These are phyloP conservation scores for Trypanosoma vivax DNA, from an alignment of 208 protist genomes.

Conservation along the genomic window DNA sequence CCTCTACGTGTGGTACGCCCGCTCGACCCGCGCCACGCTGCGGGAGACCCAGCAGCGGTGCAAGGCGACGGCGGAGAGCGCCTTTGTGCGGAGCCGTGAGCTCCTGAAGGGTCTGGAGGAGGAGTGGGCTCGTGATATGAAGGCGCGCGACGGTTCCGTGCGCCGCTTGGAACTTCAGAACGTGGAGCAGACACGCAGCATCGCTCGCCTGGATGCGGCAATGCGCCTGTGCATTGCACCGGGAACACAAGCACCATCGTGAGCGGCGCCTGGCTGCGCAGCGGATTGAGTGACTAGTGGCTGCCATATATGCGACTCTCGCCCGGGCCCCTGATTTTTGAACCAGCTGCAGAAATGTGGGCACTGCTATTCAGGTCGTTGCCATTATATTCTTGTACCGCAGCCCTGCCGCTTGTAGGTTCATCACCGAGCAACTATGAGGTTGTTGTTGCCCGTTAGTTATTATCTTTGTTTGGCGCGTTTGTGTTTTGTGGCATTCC, in stretches of 20 bases:
- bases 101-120: slow-evolving; percentile 62
- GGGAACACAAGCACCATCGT: slow-evolving; percentile 19
- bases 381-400: too few relatives aligned
- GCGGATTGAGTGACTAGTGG: background rate
- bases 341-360: too few relatives aligned
- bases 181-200: slow-evolving; percentile 82
- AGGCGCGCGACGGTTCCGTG: slow-evolving; percentile 61
- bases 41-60: slow-evolving; percentile 45
- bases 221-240: slow-evolving; percentile 76
- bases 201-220: slow-evolving; percentile 64
- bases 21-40: slow-evolving; percentile 40
- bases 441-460: too few relatives aligned
- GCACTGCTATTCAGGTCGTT: too few relatives aligned
- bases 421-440: too few relatives aligned
- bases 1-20: slow-evolving; percentile 72
- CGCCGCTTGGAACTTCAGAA: slow-evolving; percentile 81
- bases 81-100: slow-evolving; percentile 58
- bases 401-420: too few relatives aligned
- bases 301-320: too few relatives aligned
- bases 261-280: background rate
- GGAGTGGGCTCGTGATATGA: slow-evolving; percentile 59
- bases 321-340: too few relatives aligned
- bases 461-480: too few relatives aligned
- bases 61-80: slow-evolving; percentile 34
- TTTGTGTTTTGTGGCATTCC: background rate